Percentiles rank a stretch among this genome's conserved stretches.
These are phyloP conservation scores for Phytophthora pistaciae DNA, from an alignment of 352 stramenopile species.

Conservation along the genomic window DNA sequence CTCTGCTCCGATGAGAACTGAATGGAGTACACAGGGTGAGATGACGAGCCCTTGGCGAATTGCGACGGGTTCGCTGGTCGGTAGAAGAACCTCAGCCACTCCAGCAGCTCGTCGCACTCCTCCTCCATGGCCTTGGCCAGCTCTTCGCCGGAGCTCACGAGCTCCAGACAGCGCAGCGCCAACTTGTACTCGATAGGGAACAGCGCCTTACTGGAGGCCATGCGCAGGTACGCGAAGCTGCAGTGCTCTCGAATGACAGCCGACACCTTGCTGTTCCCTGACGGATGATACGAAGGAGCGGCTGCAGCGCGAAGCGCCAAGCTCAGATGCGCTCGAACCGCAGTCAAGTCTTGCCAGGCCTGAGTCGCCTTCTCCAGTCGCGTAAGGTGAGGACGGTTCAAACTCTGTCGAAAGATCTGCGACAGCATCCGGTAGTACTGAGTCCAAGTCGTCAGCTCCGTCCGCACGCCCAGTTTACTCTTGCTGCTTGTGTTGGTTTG, in stretches of 20 bases:
- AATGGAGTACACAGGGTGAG: conserved; percentile 63
- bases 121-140: conserved; percentile 37
- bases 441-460: conserved; percentile 31
- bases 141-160: conserved; percentile 43
- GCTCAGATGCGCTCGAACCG: conserved; percentile 46
- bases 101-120: conserved; percentile 43
- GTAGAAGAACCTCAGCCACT: conserved; percentile 78
- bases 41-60: conserved; percentile 58
- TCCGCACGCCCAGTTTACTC: conserved; percentile 13
- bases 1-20: conserved; percentile 42
- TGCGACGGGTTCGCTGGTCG: conserved; percentile 66
- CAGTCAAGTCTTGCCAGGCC: conserved; percentile 53
- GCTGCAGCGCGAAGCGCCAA: conserved; percentile 51
- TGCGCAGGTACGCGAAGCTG: conserved; percentile 37
- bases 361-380: conserved; percentile 46
- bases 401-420: conserved; percentile 35
- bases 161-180: conserved; percentile 49
- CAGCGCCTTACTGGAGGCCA: conserved; percentile 49
- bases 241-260: conserved; percentile 42
- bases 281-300: conserved; percentile 23
- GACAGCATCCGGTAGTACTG: conserved; percentile 39
- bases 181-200: conserved; percentile 80
- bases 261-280: conserved; percentile 15
- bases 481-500: conserved; percentile 9
- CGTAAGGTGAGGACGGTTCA: conserved; percentile 27